Percentiles rank a stretch among this genome's conserved stretches.
Conservation (phyloP, 2,329 filamentous ascomycete genomes). For the Fusarium paranaense region DNA sequence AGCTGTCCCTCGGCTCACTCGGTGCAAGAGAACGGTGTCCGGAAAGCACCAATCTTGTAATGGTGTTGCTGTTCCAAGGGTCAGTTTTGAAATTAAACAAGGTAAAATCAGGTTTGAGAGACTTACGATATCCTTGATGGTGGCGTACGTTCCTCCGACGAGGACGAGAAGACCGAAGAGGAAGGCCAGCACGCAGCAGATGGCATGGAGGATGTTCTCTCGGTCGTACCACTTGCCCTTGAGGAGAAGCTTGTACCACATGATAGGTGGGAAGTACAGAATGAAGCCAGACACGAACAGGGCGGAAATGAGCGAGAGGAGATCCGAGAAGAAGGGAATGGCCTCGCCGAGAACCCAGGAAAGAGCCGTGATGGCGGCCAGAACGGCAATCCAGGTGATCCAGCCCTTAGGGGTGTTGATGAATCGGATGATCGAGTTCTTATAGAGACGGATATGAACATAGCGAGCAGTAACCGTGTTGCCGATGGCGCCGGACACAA, state of each 20-base stretch:
- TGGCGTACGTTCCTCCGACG: conserved; percentile 20
- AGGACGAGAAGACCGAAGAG: conserved; percentile 19
- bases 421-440: conserved; percentile 31
- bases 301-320: conserved; percentile 65
- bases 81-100: neutral
- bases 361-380: conserved; percentile 61
- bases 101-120: neutral
- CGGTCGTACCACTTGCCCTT: conserved; percentile 29
- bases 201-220: conserved; percentile 17
- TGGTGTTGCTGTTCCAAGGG: conserved; percentile 7
- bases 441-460: conserved; percentile 48
- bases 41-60: conserved; percentile 2
- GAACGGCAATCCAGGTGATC: conserved; percentile 67
- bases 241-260: conserved; percentile 51
- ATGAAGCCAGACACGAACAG: conserved; percentile 57
- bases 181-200: conserved; percentile 1
- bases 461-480: conserved; percentile 58
- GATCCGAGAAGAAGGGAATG: conserved; percentile 76
- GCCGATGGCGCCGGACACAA: conserved; percentile 72
- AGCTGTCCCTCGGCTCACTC: neutral
- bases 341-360: conserved; percentile 67
- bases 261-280: conserved; percentile 52
- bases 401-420: conserved; percentile 43
- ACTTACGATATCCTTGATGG: conserved; percentile 23
- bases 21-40: conserved; percentile 1